phyloP scores from a whole-genome alignment of 1,284 basidiomycete species.

The Microbotryomycetes sp. region DNA sequence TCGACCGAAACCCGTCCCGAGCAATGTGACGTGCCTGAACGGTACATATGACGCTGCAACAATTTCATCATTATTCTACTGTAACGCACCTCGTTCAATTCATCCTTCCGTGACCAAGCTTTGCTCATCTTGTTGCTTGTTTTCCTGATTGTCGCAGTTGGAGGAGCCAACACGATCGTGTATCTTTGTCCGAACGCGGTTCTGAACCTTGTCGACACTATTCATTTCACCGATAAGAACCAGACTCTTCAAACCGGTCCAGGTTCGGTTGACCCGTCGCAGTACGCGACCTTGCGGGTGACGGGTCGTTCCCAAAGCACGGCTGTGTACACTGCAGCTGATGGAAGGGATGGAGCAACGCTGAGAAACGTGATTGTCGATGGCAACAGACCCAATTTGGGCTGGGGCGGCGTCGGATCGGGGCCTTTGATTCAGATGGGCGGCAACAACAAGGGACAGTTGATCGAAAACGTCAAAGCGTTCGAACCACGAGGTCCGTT shows the following conservation, averaged over 20 bases:
- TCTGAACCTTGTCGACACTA: constrained; percentile 41
- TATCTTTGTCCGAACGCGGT: constrained; percentile 42
- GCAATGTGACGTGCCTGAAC: constrained; percentile 11
- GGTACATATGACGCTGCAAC: constrained; percentile 14
- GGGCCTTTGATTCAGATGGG: constrained; percentile 41
- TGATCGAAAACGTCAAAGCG: constrained; percentile 6
- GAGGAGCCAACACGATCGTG: constrained; percentile 42
- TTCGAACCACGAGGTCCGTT: constrained; percentile 33
- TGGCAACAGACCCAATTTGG: constrained; percentile 38
- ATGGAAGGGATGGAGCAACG: constrained; percentile 26
- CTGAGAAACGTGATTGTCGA: constrained; percentile 38
- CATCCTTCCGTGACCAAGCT: not conserved
- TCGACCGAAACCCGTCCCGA: not conserved
- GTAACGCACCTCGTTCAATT: not conserved
- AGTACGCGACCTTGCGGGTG: constrained; percentile 20
- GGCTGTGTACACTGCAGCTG: constrained; percentile 32
- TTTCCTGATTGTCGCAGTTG: too few relatives aligned
- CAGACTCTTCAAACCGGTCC: constrained; percentile 44
- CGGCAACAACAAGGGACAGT: constrained; percentile 36
- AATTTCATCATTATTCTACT: constrained; percentile 24
- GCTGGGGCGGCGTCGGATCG: constrained; percentile 34
- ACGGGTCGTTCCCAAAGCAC: not conserved
- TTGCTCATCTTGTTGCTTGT: not conserved
- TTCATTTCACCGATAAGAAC: constrained; percentile 45
- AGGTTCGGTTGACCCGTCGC: not conserved